Base-by-base conservation (phyloP, 768 basidiomycete species). In the Lyophyllum atratum region DNA sequence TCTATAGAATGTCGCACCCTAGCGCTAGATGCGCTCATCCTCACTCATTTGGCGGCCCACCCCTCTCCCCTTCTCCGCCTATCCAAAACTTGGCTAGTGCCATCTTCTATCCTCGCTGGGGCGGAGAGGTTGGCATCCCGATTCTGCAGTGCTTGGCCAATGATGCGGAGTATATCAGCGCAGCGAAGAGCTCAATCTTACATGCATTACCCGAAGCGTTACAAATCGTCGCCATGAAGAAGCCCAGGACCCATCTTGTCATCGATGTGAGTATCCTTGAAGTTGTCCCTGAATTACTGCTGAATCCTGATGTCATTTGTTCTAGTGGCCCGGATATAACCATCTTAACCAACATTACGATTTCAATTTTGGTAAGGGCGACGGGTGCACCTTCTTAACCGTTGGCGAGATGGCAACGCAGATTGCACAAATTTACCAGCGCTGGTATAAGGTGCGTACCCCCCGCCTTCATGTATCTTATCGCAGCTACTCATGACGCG, bases 401-500 rank as follows among this genome's bases (percentile, higher is more conserved):
- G 10, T 52, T 17, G 54, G 49, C 19, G 49, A 59, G 37, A 55
- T 59, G 19, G 45, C 46, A 3, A 52, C 34, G 19, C 54, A 55
- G 22, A 50, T 59, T 22, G 49, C 50, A 3, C 22, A 59, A 14
- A 52, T 55, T n/a, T 55, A 39, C 29, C 49, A 55, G 7, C 55
- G 45, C 14, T 59, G 54, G 54, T 49, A 26, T 19, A 31, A 48
- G 28, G n/a, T 33, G 17, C 15, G 45, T 7, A 21, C 12, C 7
- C 8, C 44, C 12, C 24, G 8, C n/a, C n/a, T 19, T 33, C 19
- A 8, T 34, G 17, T 25, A 5, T 42, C n/a, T 5, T 11, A 11
- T 42, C 21, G n/a, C 40, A 42, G 4, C 45, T 46, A 14, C 9
- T 46, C 2, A 46, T 6, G 2, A 14, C 19, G 26, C 45, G 2